Conservation (phyloP, 306 rosid genomes). For the Glycine latifolia region DNA sequence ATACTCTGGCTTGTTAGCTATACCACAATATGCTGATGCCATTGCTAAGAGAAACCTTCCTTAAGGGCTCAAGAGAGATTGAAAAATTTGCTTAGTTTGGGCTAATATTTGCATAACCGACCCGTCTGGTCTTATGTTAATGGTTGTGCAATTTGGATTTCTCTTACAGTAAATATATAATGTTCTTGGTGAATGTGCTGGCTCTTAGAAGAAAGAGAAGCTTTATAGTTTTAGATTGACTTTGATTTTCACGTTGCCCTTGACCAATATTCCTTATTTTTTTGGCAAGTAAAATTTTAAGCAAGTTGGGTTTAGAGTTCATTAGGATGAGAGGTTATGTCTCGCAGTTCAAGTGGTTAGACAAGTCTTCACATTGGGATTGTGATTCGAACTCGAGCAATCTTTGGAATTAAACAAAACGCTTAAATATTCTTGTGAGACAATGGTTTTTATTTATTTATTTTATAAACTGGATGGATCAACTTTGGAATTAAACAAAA, state of each 20-base stretch:
- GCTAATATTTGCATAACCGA: constrained; percentile 5
- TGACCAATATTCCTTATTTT: not conserved
- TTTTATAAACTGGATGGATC: too few species aligned
- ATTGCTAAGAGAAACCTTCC: not conserved
- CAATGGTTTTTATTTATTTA: too few species aligned
- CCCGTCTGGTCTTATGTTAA: not conserved
- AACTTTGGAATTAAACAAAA: too few species aligned
- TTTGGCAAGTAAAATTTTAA: not conserved
- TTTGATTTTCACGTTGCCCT: not conserved
- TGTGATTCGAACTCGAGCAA: not conserved
- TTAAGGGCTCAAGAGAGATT: constrained; percentile 5
- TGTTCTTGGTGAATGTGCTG: not conserved
- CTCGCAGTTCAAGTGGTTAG: not conserved
- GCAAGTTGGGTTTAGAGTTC: not conserved
- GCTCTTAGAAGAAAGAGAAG: too few species aligned
- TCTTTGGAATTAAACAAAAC: too few species aligned
- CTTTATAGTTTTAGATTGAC: not conserved
- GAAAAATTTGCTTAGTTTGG: constrained; percentile 10
- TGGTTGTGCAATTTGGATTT: constrained; percentile 17
- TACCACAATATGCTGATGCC: not conserved
- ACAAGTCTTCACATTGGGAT: not conserved
- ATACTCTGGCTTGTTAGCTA: constrained; percentile 19
- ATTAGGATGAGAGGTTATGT: not conserved
- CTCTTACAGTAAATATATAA: not conserved
- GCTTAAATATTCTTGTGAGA: too few species aligned